A percentile compares a stretch with the other conserved stretches of the same genome.
phyloP scores from a whole-genome alignment of 441 rosid species.

The Corymbia calophylla region DNA sequence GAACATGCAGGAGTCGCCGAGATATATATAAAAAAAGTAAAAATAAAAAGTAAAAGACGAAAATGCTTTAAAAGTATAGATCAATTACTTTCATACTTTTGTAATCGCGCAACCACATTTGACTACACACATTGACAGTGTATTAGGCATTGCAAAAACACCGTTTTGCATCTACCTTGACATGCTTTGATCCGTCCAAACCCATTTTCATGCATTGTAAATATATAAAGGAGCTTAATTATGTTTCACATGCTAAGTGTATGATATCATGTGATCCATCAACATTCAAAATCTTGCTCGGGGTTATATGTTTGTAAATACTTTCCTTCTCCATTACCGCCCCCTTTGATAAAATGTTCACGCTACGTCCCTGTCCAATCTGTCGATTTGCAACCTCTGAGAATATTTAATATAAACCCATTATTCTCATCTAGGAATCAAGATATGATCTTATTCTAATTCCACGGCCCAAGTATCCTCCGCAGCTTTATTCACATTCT shows the following conservation, averaged over 20 bases:
- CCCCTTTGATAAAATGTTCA: not conserved
- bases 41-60: too few relatives aligned
- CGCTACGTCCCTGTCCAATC: not conserved
- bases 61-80: too few relatives aligned
- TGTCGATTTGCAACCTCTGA: not conserved
- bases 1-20: too few relatives aligned
- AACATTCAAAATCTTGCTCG: not conserved
- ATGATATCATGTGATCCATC: not conserved
- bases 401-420: not conserved
- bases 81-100: too few relatives aligned
- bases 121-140: accelerated
- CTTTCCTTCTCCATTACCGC: not conserved
- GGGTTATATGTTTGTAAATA: not conserved
- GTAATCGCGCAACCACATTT: too few relatives aligned
- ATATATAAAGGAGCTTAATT: not conserved
- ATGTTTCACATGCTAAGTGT: not conserved
- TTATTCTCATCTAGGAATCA: not conserved
- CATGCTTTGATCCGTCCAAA: not conserved
- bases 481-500: not conserved
- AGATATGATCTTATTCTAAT: not conserved
- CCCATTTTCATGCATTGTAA: not conserved
- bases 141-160: not conserved
- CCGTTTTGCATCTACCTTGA: not conserved
- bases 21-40: too few relatives aligned
- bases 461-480: not conserved